These are phyloP conservation scores for Eucalyptus albens DNA, from an alignment of 345 rosid genomes.

Conservation along the genomic window DNA sequence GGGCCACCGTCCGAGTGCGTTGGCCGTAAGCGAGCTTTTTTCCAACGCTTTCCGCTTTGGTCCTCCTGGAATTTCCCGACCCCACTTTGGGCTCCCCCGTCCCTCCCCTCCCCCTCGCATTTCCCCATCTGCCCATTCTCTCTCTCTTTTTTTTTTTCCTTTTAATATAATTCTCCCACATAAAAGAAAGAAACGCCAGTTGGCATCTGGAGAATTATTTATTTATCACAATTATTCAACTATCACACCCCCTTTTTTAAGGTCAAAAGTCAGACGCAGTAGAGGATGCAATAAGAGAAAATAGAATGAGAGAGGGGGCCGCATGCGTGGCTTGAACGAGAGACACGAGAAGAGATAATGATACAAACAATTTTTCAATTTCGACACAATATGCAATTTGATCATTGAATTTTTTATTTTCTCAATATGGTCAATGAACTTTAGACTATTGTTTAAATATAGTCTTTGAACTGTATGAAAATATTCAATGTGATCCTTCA, in stretches of 20 bases:
- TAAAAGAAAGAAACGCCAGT: neutral
- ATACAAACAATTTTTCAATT: too few relatives aligned
- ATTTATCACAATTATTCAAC: neutral
- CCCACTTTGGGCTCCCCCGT: neutral
- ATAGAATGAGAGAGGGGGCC: neutral
- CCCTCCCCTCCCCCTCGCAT: neutral
- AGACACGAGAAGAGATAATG: neutral
- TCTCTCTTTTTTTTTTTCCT: accelerated
- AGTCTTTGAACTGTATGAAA: accelerated
- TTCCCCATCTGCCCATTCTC: neutral
- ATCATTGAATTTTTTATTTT: accelerated
- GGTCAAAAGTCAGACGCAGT: neutral
- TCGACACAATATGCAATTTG: accelerated
- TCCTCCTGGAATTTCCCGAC: neutral
- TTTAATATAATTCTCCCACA: neutral
- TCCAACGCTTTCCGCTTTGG: neutral
- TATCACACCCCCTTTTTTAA: neutral
- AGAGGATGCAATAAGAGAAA: neutral
- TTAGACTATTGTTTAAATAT: too few relatives aligned
- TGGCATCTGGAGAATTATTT: neutral
- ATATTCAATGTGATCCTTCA: accelerated
- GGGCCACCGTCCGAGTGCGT: neutral
- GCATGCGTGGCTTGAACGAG: neutral
- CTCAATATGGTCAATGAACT: too few relatives aligned
- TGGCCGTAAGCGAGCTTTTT: neutral